These are phyloP conservation scores for Pythium folliculosum DNA, from an alignment of 352 stramenopile genomes.

Conservation along the genomic window DNA sequence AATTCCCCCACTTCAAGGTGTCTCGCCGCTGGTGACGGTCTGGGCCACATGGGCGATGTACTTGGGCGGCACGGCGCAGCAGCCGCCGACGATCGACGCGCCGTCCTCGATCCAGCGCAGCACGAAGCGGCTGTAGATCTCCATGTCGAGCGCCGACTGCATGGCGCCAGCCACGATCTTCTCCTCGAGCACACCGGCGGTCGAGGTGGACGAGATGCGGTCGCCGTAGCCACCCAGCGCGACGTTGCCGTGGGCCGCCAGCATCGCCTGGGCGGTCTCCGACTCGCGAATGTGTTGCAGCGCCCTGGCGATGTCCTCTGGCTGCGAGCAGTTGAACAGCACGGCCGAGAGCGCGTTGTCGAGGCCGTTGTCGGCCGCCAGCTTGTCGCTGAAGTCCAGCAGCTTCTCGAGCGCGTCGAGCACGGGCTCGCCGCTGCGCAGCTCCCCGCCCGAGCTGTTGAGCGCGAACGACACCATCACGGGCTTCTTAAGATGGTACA, in stretches of 20 bases:
- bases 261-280: conserved; percentile 30
- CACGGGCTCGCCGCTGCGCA: conserved; percentile 82
- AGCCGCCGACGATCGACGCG: conserved; percentile 85
- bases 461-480: conserved; percentile 90
- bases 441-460: conserved; percentile 55
- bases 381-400: conserved; percentile 38
- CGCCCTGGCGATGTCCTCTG: conserved; percentile 89
- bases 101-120: conserved; percentile 69
- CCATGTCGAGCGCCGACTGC: conserved; percentile 69
- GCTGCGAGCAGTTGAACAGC: conserved; percentile 92
- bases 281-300: conserved; percentile 52
- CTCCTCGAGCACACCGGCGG: conserved; percentile 60
- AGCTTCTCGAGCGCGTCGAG: conserved; percentile 49
- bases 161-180: conserved; percentile 68
- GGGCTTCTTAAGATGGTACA: conserved; percentile 60
- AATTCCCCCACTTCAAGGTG: conserved; percentile 15
- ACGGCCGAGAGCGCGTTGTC: conserved; percentile 55
- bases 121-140: conserved; percentile 77
- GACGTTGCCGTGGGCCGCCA: conserved; percentile 39
- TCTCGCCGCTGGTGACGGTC: background rate
- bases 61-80: conserved; percentile 85
- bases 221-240: conserved; percentile 87
- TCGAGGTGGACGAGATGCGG: conserved; percentile 74
- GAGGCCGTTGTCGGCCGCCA: conserved; percentile 14
- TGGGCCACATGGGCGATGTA: conserved; percentile 63